Base-by-base conservation (phyloP, 1,139 yeast genomes). In the Debaryomyces nepalensis region DNA sequence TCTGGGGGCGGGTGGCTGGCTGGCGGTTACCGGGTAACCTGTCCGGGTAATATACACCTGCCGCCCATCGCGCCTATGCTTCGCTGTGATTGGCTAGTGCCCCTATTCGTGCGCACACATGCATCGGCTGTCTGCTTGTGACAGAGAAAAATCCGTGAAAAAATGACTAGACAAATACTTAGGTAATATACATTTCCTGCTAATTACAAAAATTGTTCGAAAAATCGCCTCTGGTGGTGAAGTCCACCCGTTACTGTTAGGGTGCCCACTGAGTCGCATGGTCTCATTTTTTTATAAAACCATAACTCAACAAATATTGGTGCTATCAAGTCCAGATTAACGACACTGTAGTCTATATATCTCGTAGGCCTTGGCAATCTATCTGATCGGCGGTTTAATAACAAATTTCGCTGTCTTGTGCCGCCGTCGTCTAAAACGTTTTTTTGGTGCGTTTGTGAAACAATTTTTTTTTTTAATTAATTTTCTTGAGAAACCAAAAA, bases 131-230 rank as follows among this genome's bases (percentile, higher is more conserved):
- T 24, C 27, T 9, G 30, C 11, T 15, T 26, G 23, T 11, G 26
- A 23, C 16, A 18, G 24, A 34, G 18, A 34, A 22, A 26, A n/a
- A 5, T 15, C 26, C 4, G 4, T 22, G 26, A 34, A 34, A 24
- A 24, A 23, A 23, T 34, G 30, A 34, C 37, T 24, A 34, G 30
- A 34, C 29, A 26, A 15, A 15, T 34, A 34, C 24, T 34, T 34
- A 34, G 37, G 30, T 34, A 34, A 34, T 24, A 24, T 24, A 34
- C 37, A 34, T 16, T 14, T 34, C 37, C 37, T 34, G 22, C 21
- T 26, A 34, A 24, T 23, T 29, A 18, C n/a, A n/a, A 29, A 29
- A 29, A 16, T 10, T 29, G 15, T 10, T 9, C 32, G 6, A 29
- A 29, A 29, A 29, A 16, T 8, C 18, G 16, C 10, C 32, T 8